Conservation (phyloP, 75 land plant species). For the Pinus albicaulis region DNA sequence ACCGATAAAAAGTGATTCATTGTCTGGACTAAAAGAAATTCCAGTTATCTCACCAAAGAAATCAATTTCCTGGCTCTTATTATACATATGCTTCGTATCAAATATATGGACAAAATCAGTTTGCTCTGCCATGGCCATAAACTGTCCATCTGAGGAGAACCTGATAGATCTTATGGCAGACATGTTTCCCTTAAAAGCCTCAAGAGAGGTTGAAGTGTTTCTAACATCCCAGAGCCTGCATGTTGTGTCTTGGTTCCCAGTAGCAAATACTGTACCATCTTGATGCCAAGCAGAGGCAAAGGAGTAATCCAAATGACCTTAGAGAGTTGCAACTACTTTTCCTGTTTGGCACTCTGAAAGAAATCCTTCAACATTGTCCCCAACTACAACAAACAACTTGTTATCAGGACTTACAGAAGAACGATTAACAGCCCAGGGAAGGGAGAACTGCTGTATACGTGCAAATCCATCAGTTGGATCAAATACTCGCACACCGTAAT, state of each 20-base stretch:
- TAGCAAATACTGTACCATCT: conserved; percentile 62
- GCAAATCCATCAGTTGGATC: conserved; percentile 59
- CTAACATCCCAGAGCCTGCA: conserved; percentile 78
- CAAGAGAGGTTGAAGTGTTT: conserved; percentile 38
- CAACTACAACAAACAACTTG: conserved; percentile 58
- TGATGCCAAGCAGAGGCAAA: conserved; percentile 91
- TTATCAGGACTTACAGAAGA: conserved; percentile 74
- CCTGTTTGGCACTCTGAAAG: conserved; percentile 65
- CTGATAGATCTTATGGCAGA: conserved; percentile 73
- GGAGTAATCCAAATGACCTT: conserved; percentile 70
- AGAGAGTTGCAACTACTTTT: conserved; percentile 57
- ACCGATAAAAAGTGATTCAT: conserved; percentile 78
- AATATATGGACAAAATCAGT: conserved; percentile 79
- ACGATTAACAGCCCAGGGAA: conserved; percentile 91
- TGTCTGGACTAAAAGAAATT: conserved; percentile 84
- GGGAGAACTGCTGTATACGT: conserved; percentile 54
- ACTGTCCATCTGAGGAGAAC: conserved; percentile 59
- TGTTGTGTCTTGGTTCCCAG: conserved; percentile 84
- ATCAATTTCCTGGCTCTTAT: conserved; percentile 49
- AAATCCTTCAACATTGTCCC: conserved; percentile 64
- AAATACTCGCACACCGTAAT: conserved; percentile 72
- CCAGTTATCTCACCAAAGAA: conserved; percentile 96
- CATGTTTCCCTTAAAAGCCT: conserved; percentile 60
- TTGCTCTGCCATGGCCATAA: conserved; percentile 70
- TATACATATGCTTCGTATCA: conserved; percentile 34